Base-by-base conservation (phyloP, 208 protist genomes). In the Tetramitus jugosus region DNA sequence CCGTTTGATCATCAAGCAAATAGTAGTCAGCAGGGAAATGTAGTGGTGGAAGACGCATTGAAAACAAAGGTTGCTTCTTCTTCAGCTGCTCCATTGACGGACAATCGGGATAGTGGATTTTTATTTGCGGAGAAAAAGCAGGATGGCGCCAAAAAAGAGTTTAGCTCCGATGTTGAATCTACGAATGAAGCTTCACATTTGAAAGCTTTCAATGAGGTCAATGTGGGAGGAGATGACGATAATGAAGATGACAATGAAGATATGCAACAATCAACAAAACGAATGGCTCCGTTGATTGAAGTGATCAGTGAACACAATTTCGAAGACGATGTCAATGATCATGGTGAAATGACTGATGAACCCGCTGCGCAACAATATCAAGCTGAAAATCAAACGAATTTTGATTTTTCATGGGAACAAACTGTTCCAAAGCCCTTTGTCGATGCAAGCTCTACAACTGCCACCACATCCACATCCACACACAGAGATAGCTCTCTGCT, bases 251-350 rank as follows among this genome's bases (percentile, higher is more conserved):
- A n/a, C n/a, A 56, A 20, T 56, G 49, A 20, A 26, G 49, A 20
- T 56, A 56, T 20, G 20, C 10, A 33, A 13, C 23, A 43, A 26
- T 4, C 4, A 62, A 23, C 20, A 29, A 23, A 62, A 33, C 2
- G 35, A 10, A 71, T 49, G 35, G 40, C 35, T 23, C 76, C 76
- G n/a, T 13, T 79, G 26, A 79, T 79, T 79, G 76, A 79, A 71
- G 76, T 79, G 6, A 40, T 79, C 3, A 40, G 35, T 29, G n/a
- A n/a, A n/a, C n/a, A n/a, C n/a, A n/a, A n/a, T n/a, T n/a, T n/a
- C n/a, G 35, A 40, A 35, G 20, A 62, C 8, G 56, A 43, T 35
- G 35, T 29, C 17, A 23, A 49, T 14, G 29, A 45, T 29, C 0
- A 69, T 49, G 65, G 35, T 71, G 39, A 71, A 49, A n/a, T n/a